These are phyloP conservation scores for Rhodotorula toruloides DNA, from an alignment of 768 basidiomycete genomes.

Conservation along the genomic window DNA sequence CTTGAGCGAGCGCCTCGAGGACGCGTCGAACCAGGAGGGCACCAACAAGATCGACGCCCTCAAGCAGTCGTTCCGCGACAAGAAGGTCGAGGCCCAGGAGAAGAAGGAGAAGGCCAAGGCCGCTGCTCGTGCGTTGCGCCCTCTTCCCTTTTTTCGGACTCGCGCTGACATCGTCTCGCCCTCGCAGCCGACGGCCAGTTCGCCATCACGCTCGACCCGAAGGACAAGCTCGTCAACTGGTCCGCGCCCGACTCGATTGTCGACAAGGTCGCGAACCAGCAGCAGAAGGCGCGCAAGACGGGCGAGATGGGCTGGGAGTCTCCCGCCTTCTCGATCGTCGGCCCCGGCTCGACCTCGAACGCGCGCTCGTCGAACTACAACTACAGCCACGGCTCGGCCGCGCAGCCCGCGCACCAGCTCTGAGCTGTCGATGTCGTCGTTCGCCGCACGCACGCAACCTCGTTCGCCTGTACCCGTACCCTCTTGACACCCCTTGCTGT, in stretches of 20 bases:
- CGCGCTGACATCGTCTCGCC: no score
- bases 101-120: conserved; percentile 51
- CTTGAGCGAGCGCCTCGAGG: conserved; percentile 74
- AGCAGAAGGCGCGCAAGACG: conserved; percentile 49
- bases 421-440: neutral
- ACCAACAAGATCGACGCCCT: conserved; percentile 55
- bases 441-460: no score
- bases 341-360: conserved; percentile 17
- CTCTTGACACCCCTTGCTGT: no score
- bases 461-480: no score
- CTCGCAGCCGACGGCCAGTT: conserved; percentile 54
- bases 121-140: conserved; percentile 42
- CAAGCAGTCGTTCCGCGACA: conserved; percentile 62
- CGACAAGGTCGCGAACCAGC: conserved; percentile 54
- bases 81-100: conserved; percentile 54
- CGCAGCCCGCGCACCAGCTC: neutral
- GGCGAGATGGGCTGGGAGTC: conserved; percentile 57
- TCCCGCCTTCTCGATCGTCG: conserved; percentile 47
- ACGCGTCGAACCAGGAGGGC: conserved; percentile 55
- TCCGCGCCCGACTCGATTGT: conserved; percentile 48
- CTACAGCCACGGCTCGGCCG: neutral
- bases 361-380: neutral
- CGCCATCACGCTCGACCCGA: conserved; percentile 71
- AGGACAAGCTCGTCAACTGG: conserved; percentile 57
- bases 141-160: neutral